These are phyloP conservation scores for Citrus trifoliata DNA, from an alignment of 345 rosid species.

Conservation along the genomic window DNA sequence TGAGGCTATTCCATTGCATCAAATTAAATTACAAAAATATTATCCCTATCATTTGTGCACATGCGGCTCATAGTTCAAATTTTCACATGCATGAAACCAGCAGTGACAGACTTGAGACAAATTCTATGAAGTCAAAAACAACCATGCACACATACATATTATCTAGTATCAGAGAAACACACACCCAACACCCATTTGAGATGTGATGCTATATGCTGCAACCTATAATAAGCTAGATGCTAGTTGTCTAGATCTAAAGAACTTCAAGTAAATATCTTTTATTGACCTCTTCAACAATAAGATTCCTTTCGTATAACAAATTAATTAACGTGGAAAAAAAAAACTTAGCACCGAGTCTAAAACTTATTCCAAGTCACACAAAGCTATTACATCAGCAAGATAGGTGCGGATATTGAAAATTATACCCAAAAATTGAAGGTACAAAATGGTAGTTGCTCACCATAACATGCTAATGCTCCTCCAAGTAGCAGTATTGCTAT, in stretches of 20 bases:
- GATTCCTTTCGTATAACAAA: not conserved
- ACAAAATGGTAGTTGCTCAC: constrained; percentile 30
- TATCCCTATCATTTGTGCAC: not conserved
- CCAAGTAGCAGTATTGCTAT: constrained; percentile 43
- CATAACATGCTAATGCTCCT: constrained; percentile 57
- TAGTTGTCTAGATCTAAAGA: not conserved
- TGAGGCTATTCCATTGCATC: constrained; percentile 1
- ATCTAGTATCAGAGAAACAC: not conserved
- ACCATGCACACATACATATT: not conserved
- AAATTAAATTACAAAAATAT: not conserved
- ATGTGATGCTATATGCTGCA: not conserved
- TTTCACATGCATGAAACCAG: not conserved
- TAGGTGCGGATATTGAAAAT: not conserved
- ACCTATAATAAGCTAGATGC: not conserved
- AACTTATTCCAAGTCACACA: not conserved
- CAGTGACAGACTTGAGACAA: not conserved
- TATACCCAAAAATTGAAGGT: not conserved
- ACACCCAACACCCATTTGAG: not conserved
- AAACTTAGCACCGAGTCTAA: not conserved
- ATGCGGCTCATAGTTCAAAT: not conserved
- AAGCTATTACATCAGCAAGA: not conserved
- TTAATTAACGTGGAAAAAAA: not conserved
- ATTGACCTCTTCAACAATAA: not conserved
- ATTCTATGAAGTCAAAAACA: not conserved
- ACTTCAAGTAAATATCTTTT: not conserved